Base-by-base conservation (phyloP, 371 early-diverging fungal species). In the Entomophthora muscae region DNA sequence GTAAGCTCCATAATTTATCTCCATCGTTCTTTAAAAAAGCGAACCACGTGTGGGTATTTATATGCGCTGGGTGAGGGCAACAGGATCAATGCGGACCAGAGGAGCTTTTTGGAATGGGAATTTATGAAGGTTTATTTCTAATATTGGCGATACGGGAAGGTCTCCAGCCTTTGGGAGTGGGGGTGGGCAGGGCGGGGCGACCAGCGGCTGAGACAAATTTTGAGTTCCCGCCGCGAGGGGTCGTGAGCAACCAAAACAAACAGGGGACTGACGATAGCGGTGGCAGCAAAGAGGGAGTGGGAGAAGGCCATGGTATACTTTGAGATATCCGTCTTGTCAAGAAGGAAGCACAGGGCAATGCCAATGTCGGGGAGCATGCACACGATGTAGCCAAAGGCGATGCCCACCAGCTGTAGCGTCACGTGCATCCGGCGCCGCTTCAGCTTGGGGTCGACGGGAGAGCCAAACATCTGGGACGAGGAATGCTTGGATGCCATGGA, bases 161-260 rank as follows among this genome's bases (percentile, higher is more conserved):
- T n/a, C n/a, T n/a, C n/a, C n/a, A n/a, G n/a, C n/a, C n/a, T n/a
- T n/a, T n/a, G n/a, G n/a, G n/a, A n/a, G n/a, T n/a, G n/a, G n/a
- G n/a, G n/a, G n/a, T n/a, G n/a, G n/a, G n/a, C n/a, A n/a, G n/a
- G n/a, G n/a, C n/a, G n/a, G n/a, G n/a, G n/a, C n/a, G n/a, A n/a
- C n/a, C n/a, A n/a, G n/a, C n/a, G n/a, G n/a, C n/a, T n/a, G 42
- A 42, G 42, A 42, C 42, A 5, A 42, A 42, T 42, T 10, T 5
- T 17, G 42, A 42, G 42, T 42, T 42, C 10, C 13, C 61, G 31
- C 26, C 27, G 31, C 10, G 61, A 28, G 3, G 61, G 61, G 17
- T 61, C 61, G 42, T 61, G 61, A 51, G 61, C 13, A 26, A 61
- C 10, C 31, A 61, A 24, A 10, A 30, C 30, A 30, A 61, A 61